Evolutionary conservation across 371 early-diverging fungal genomes (phyloP), one percentile per base, ranked within the genome.

Genomic region (Circinella umbellata): DNA sequence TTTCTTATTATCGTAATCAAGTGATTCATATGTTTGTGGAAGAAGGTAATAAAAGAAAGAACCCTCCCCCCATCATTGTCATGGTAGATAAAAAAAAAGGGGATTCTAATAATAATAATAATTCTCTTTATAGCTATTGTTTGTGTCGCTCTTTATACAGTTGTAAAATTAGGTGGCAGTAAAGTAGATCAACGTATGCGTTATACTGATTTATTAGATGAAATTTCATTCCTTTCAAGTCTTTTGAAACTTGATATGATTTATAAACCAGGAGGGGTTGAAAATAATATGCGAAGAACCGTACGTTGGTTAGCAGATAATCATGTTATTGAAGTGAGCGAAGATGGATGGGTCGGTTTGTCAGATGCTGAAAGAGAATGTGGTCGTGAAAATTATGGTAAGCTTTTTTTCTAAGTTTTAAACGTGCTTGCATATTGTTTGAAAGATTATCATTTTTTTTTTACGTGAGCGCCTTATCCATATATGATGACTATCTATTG

Each of bases 1-100:
- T 96, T 1, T 90, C 91, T 53, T 93, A 92, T 73, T 96, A 94
- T 74, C 85, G 96, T 55, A 96, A 96, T 69, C 93, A 94, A 71
- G 90, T 93, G 14, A 93, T 96, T 62, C 94, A 95, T 65, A 71
- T 95, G 53, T 96, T 95, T 81, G 81, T 94, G 8, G 82, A 89
- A 68, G 96, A 94, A 84, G 83, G 81, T 83, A 70, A 69, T 27
- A 27, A 27, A 27, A 27, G 27, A 27, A 2, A 27, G 27, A 27
- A 27, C 0, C 27, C 27, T n/a, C 27, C 27, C 27, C 27, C 27
- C 27, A 27, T 27, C 27, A 27, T 27, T 27, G 1, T 27, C 27
- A 27, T 27, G 27, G n/a, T n/a, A n/a, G n/a, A n/a, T n/a, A n/a
- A n/a, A n/a, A n/a, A n/a, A n/a, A n/a, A n/a, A n/a, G n/a, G n/a